Evolutionary conservation across 768 basidiomycete genomes (phyloP).

Genomic region (Cubamyces sp.): DNA sequence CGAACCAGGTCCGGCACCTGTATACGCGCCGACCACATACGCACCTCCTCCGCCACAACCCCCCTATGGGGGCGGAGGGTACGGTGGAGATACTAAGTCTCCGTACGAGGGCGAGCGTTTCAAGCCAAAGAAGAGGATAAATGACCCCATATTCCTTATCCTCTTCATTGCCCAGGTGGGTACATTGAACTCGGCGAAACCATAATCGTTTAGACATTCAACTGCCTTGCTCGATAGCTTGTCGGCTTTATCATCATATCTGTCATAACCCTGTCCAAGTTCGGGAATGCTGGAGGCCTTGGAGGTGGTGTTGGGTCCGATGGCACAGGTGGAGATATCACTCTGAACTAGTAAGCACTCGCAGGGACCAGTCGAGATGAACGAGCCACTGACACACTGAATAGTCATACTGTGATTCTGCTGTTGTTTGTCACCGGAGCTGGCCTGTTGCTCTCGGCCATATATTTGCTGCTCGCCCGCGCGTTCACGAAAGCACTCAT

Average conservation of each 20-base stretch:
- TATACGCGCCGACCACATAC: conserved; percentile 25
- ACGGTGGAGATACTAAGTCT: conserved; percentile 40
- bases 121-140: conserved; percentile 67
- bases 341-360: conserved; percentile 62
- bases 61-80: conserved; percentile 27
- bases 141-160: conserved; percentile 73
- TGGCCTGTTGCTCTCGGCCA: conserved; percentile 63
- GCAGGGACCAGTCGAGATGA: neutral
- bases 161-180: conserved; percentile 73
- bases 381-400: neutral
- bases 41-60: conserved; percentile 24
- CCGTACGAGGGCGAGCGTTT: conserved; percentile 68
- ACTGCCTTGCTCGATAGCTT: conserved; percentile 44
- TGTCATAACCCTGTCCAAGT: conserved; percentile 64
- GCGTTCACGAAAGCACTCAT: conserved; percentile 75
- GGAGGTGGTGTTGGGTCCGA: conserved; percentile 70
- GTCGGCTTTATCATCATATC: conserved; percentile 71
- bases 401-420: conserved; percentile 78
- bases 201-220: neutral
- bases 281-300: conserved; percentile 65
- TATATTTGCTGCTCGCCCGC: conserved; percentile 73
- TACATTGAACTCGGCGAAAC: neutral
- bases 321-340: conserved; percentile 57
- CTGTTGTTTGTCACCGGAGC: conserved; percentile 73
- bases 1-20: conserved; percentile 33